These are phyloP conservation scores for Colletotrichum karsti DNA, from an alignment of 2,329 filamentous ascomycete species.

Conservation along the genomic window DNA sequence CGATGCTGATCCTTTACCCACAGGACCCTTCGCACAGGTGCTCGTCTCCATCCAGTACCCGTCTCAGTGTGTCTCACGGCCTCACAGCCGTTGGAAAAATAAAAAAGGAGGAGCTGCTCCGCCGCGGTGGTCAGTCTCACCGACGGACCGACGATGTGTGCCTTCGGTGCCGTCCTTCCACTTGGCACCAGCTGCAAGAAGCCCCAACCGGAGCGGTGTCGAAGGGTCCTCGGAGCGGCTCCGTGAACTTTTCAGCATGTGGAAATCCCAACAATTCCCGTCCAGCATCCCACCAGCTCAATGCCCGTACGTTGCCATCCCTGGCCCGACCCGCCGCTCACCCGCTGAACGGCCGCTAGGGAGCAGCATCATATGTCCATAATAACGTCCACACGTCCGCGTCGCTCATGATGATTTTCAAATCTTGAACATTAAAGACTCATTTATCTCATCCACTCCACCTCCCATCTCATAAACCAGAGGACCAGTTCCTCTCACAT, in stretches of 20 bases:
- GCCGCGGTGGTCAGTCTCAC: slow-evolving; percentile 10
- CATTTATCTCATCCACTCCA: not conserved
- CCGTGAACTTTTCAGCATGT: not conserved
- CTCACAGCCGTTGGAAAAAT: not conserved
- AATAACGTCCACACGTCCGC: not conserved
- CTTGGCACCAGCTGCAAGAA: slow-evolving; percentile 8
- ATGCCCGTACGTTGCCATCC: not conserved
- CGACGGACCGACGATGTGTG: slow-evolving; percentile 10
- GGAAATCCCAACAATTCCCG: slow-evolving; percentile 18
- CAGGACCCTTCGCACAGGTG: slow-evolving; percentile 4
- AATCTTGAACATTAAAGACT: not conserved
- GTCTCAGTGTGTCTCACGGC: slow-evolving; percentile 15
- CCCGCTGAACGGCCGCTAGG: not conserved
- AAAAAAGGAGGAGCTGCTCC: not conserved
- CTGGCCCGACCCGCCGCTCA: not conserved
- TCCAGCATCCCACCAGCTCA: not conserved
- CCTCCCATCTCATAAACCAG: not conserved
- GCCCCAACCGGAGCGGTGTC: not conserved
- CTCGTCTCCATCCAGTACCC: slow-evolving; percentile 12
- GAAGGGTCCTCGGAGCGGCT: slow-evolving; percentile 7
- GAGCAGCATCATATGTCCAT: not conserved
- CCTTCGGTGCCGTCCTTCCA: not conserved
- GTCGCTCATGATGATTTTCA: not conserved
- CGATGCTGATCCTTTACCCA: slow-evolving; percentile 15
- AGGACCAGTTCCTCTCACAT: not conserved